These are phyloP conservation scores for Fraxinus platypoda DNA, from an alignment of 305 asterid species.

Conservation along the genomic window DNA sequence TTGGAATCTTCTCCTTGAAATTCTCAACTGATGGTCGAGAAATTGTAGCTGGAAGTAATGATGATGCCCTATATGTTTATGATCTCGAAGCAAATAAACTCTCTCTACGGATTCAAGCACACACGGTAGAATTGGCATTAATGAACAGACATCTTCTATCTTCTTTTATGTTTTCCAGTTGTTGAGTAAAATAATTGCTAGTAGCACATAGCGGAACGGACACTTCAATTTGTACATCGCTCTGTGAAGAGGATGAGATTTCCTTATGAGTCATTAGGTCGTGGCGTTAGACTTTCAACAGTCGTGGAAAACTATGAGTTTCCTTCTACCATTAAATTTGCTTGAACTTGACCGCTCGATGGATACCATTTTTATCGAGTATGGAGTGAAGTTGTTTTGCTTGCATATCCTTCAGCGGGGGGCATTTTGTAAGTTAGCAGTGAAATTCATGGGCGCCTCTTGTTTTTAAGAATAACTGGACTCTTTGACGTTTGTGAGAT, in stretches of 20 bases:
- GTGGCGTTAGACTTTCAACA: not conserved
- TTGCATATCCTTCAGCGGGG: not conserved
- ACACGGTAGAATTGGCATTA: constrained; percentile 43
- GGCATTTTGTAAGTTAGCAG: not conserved
- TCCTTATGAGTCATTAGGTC: not conserved
- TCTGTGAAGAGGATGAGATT: not conserved
- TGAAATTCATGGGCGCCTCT: not conserved
- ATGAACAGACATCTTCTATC: not conserved
- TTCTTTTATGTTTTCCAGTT: not conserved
- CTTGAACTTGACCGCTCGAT: not conserved
- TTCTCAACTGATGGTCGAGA: constrained; percentile 86
- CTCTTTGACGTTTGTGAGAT: not conserved
- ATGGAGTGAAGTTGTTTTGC: not conserved
- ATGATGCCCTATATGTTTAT: constrained; percentile 76
- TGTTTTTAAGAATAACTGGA: not conserved
- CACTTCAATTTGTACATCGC: not conserved
- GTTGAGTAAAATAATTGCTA: not conserved
- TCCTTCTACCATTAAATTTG: not conserved
- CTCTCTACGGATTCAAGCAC: constrained; percentile 75
- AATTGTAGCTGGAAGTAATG: constrained; percentile 85
- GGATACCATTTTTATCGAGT: not conserved
- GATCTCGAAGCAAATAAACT: constrained; percentile 76
- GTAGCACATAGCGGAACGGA: not conserved
- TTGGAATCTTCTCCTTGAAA: constrained; percentile 84
- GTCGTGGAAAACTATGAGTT: not conserved